A percentile compares a stretch with the other conserved stretches of the same genome.
phyloP scores from a whole-genome alignment of 2,329 filamentous ascomycete species.

The Clonostachys rhizophaga region DNA sequence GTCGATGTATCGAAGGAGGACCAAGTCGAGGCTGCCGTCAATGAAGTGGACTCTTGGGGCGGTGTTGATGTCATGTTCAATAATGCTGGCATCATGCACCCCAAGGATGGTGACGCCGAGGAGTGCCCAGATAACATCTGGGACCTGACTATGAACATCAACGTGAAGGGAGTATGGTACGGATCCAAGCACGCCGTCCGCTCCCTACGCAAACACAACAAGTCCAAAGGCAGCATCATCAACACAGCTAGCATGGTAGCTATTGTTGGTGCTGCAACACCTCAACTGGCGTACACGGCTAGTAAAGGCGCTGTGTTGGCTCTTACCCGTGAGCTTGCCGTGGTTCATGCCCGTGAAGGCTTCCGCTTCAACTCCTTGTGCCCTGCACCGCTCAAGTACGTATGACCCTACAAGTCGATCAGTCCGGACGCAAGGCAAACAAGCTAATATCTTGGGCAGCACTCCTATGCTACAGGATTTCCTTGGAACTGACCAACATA shows the following conservation, averaged over 20 bases:
- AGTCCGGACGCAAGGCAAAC: background rate
- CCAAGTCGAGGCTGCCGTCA: slow-evolving; percentile 58
- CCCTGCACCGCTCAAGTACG: slow-evolving; percentile 67
- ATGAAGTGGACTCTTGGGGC: slow-evolving; percentile 62
- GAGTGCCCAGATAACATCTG: slow-evolving; percentile 70
- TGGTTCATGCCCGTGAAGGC: slow-evolving; percentile 66
- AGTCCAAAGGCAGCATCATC: slow-evolving; percentile 65
- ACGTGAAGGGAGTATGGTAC: slow-evolving; percentile 77
- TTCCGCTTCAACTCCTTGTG: slow-evolving; percentile 71
- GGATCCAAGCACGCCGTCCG: slow-evolving; percentile 70
- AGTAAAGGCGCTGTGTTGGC: slow-evolving; percentile 73
- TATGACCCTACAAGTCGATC: background rate
- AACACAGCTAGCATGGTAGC: slow-evolving; percentile 72
- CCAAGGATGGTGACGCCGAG: slow-evolving; percentile 58
- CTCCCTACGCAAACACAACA: slow-evolving; percentile 61
- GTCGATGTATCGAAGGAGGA: slow-evolving; percentile 68
- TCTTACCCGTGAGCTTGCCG: slow-evolving; percentile 68
- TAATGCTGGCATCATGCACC: slow-evolving; percentile 78
- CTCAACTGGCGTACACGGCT: slow-evolving; percentile 71
- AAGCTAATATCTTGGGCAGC: slow-evolving; percentile 20
- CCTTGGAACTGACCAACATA: slow-evolving; percentile 67
- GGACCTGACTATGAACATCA: slow-evolving; percentile 72
- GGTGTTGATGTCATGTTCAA: slow-evolving; percentile 75
- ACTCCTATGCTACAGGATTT: slow-evolving; percentile 73
- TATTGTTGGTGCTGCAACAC: slow-evolving; percentile 66